Evolutionary conservation across 1,284 basidiomycete genomes (phyloP), one percentile per base, ranked within the genome.

Genomic region (Ceratobasidium sp.): DNA sequence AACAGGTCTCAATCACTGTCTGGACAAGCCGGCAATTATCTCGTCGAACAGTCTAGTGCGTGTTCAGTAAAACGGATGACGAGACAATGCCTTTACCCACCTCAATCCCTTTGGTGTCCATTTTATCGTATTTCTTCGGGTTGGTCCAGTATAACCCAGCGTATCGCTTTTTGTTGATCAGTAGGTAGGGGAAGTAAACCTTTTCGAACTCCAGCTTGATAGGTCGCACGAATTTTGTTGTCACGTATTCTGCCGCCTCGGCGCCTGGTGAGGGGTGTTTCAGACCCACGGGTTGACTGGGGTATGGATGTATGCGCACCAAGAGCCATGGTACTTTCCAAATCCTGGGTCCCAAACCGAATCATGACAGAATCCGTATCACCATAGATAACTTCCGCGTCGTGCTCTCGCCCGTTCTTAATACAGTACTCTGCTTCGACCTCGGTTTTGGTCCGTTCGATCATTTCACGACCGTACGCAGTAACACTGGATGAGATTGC

Each of bases 361-460:
- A 97, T 92, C 95, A 98, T 98, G 78, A 98, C 95, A 0, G 95
- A 98, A 82, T 98, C 95, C 0, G 95, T 98, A 81, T 98, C 95
- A 76, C 95, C 95, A 77, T 98, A 98, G 73, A 98, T 93, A 78
- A 98, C 92, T 77, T 92, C 87, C 0, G 95, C 95, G 76, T 97
- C 89, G 78, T 95, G 87, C 36, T 86, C 82, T 77, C 92, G 90
- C 0, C 95, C 95, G 77, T 97, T 97, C 16, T 88, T 89, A 14
- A 91, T 85, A 62, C 86, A 92, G 78, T 95, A 98, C 77, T 94
- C 88, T 0, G 87, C 85, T 79, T 98, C 95, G 7, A 98, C 96
- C 81, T 93, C 92, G 81, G 89, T 85, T 79, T 96, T 98, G 1
- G 96, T 98, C 79, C 88, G 89, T 80, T 98, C 95, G 75, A 98